phyloP scores from a whole-genome alignment of 1,284 basidiomycete genomes.

The Ganoderma resinaceum region DNA sequence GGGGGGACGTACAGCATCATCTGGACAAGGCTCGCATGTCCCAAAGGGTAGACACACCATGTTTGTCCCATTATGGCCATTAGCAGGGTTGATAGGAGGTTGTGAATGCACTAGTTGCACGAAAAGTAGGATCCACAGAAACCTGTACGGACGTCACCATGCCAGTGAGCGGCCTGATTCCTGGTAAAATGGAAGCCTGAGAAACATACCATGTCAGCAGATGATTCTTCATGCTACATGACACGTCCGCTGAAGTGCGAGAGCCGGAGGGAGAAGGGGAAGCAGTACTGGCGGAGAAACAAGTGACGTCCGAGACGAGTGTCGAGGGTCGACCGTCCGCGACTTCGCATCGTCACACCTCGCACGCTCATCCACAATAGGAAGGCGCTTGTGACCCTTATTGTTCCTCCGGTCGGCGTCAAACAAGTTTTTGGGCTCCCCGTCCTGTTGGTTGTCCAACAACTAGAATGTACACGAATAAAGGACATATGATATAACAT shows the following conservation, averaged over 20 bases:
- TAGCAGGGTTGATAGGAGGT: conserved; percentile 7
- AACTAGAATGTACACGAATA: background rate
- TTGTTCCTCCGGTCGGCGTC: background rate
- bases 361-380: conserved; percentile 6
- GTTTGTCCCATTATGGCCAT: conserved; percentile 26
- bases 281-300: background rate
- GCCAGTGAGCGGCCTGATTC: no score
- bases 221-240: conserved; percentile 25
- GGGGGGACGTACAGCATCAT: conserved; percentile 66
- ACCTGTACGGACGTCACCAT: conserved; percentile 9
- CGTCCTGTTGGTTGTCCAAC: background rate
- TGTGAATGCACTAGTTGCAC: conserved; percentile 18
- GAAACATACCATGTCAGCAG: conserved; percentile 14
- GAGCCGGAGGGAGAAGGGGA: background rate
- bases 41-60: conserved; percentile 80
- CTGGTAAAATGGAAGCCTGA: no score
- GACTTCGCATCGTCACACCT: conserved; percentile 7
- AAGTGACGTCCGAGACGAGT: background rate
- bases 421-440: no score
- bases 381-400: background rate
- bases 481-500: conserved; percentile 1
- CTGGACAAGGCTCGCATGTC: conserved; percentile 83
- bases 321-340: background rate
- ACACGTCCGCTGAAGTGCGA: conserved; percentile 2
- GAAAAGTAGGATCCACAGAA: conserved; percentile 20